Evolutionary conservation across 306 rosid species (phyloP), one percentile per base, ranked within the genome.

Genomic region (Glycine soja): DNA sequence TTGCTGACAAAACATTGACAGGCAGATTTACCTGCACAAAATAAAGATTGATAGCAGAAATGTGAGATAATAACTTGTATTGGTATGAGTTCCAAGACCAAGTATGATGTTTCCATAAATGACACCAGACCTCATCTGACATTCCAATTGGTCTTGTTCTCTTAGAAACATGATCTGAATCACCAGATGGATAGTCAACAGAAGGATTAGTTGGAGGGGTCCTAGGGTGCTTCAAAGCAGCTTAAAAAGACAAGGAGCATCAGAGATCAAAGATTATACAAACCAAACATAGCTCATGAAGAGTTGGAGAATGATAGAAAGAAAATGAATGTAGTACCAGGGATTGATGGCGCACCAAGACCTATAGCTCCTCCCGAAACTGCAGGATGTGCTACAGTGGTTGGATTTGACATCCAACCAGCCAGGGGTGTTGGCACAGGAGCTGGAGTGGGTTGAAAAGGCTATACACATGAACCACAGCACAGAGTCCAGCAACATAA

Each of bases 321-420:
- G 72, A 67, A 54, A 88, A 71, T 72, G 24, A 83, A 70, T n/a
- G 45, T 10, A 52, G 42, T 86, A 94, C 98, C 97, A 45, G 98
- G 91, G 78, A 94, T 94, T 50, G 97, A 94, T 77, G 98, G 97
- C 80, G 91, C 91, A 75, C 95, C 97, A 68, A 94, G 97, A 84
- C 97, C 97, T 64, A 94, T 94, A 80, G 90, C 93, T 83, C 92
- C 92, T 76, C 92, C 97, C 78, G 97, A 90, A 72, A 92, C 97
- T 8, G 97, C 89, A 40, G 97, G 81, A 87, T 92, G 97, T 72
- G 95, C 83, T 77, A 92, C 95, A 48, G 93, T 86, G 32, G 97
- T 85, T 81, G 98, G 91, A 87, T 88, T 94, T 81, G 98, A 92
- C 97, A 94, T 94, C 98, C 98, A 94, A 83, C 98, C 97, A 56